These are phyloP conservation scores for Russula ochroleuca DNA, from an alignment of 768 basidiomycete genomes.

Conservation along the genomic window DNA sequence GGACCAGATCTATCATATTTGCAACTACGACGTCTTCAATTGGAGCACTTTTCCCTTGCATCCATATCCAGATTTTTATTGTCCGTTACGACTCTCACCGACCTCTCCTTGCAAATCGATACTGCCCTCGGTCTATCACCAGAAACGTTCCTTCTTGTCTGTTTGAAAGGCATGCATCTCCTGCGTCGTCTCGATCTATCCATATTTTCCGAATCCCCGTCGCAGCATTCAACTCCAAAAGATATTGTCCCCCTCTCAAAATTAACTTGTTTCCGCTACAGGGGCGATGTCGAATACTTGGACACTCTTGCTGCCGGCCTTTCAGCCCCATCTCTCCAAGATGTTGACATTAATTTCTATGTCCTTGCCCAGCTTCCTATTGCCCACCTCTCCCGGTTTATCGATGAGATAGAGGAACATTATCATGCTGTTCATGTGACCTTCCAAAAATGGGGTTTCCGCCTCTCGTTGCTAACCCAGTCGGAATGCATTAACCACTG, in stretches of 20 bases:
- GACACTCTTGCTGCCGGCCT: not conserved
- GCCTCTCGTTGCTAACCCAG: not conserved
- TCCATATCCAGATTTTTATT: not conserved
- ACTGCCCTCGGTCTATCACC: too few species aligned
- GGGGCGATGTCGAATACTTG: not conserved
- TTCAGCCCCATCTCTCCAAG: conserved; percentile 1
- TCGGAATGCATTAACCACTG: not conserved
- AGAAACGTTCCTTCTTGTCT: not conserved
- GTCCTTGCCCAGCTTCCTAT: not conserved
- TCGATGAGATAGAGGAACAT: not conserved
- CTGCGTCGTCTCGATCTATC: not conserved
- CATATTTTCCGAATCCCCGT: not conserved
- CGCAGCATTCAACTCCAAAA: not conserved
- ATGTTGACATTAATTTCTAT: not conserved
- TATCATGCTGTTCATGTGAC: not conserved
- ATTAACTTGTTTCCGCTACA: not conserved
- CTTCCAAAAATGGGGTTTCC: rapidly evolving
- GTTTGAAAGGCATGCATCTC: not conserved
- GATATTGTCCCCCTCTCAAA: not conserved
- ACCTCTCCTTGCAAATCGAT: not conserved
- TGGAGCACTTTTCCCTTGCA: not conserved
- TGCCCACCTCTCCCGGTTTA: not conserved
- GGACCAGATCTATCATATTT: not conserved
- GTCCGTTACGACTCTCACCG: not conserved
- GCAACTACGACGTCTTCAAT: not conserved